A percentile compares a stretch with the other conserved stretches of the same genome.
These are phyloP conservation scores for Pholiota conissans DNA, from an alignment of 768 basidiomycete species.

Conservation along the genomic window DNA sequence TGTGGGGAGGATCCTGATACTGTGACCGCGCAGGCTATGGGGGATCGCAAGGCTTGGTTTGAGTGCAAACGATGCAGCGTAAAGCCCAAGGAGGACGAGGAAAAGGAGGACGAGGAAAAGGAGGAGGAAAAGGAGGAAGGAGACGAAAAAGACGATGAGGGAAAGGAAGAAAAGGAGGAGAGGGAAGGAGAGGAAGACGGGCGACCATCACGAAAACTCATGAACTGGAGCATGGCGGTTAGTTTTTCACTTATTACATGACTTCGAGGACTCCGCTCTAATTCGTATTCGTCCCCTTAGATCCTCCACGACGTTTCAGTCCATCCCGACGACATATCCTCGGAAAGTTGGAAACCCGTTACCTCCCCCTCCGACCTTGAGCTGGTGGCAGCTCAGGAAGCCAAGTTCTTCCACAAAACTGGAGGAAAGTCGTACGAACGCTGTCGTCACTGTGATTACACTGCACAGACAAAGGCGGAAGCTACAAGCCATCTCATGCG, in stretches of 20 bases:
- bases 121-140: no score
- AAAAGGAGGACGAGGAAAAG: no score
- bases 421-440: background rate
- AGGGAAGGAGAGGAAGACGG: background rate
- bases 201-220: no score
- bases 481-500: no score
- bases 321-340: background rate
- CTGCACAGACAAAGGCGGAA: background rate
- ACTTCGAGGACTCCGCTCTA: background rate
- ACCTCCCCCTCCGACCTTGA: background rate
- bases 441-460: background rate
- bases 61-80: conserved; percentile 34
- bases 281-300: conserved; percentile 9
- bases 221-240: conserved; percentile 35
- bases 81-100: no score
- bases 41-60: conserved; percentile 21
- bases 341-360: background rate
- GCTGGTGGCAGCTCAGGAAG: background rate
- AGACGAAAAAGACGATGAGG: no score
- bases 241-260: conserved; percentile 1
- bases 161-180: no score
- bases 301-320: conserved; percentile 22
- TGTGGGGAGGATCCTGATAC: conserved; percentile 28
- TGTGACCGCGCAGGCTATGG: conserved; percentile 20
- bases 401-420: background rate